Percentiles rank a stretch among this genome's conserved stretches.
phyloP scores from a whole-genome alignment of 148 eudicot species.

The Oxyria digyna region DNA sequence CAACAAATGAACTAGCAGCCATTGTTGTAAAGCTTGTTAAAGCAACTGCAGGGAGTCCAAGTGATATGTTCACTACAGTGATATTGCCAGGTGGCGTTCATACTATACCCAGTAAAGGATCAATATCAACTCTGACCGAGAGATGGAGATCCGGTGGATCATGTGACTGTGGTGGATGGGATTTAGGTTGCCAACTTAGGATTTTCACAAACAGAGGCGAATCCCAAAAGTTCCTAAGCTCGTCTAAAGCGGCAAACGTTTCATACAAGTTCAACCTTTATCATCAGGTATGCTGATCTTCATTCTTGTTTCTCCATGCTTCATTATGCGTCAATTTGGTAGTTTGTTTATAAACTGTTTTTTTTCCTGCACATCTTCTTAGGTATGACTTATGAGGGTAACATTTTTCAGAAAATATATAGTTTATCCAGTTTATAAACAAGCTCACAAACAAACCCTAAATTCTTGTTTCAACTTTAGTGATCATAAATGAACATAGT shows the following conservation, averaged over 20 bases:
- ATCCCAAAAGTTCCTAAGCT: neutral
- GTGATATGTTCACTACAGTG: slow-evolving; percentile 24
- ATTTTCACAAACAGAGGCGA: slow-evolving; percentile 30
- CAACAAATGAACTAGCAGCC: slow-evolving; percentile 73
- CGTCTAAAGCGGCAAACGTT: neutral
- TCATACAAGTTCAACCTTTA: slow-evolving; percentile 36
- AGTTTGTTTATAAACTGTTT: too few species aligned
- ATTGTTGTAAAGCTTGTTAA: slow-evolving; percentile 36
- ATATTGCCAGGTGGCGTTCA: slow-evolving; percentile 80
- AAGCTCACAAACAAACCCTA: too few species aligned
- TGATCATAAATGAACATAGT: too few species aligned
- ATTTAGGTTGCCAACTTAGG: slow-evolving; percentile 68
- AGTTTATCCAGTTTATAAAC: too few species aligned
- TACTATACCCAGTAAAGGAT: slow-evolving; percentile 64
- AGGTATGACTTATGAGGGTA: too few species aligned
- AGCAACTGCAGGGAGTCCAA: neutral
- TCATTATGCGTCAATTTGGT: too few species aligned
- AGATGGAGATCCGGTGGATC: slow-evolving; percentile 78
- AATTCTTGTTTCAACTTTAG: neutral
- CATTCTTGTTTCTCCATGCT: neutral
- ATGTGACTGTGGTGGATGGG: slow-evolving; percentile 99
- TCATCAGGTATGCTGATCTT: slow-evolving; percentile 35
- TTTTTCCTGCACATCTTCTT: too few species aligned
- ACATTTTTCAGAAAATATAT: too few species aligned
- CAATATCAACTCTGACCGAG: slow-evolving; percentile 55